phyloP scores from a whole-genome alignment of 495 filamentous ascomycete genomes.

The Cercophora samala region DNA sequence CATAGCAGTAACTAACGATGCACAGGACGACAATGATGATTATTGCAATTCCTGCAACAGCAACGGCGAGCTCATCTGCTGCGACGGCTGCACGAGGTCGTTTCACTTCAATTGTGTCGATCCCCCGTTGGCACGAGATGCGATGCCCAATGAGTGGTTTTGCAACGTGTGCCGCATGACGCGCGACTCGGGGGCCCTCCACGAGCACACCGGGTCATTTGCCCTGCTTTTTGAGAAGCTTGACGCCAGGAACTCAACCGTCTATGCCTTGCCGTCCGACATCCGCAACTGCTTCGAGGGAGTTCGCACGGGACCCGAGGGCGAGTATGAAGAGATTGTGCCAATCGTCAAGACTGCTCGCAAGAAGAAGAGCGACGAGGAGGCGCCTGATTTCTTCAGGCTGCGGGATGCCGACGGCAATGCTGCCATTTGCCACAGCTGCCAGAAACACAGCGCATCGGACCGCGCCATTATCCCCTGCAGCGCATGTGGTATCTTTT shows the following conservation, averaged over 20 bases:
- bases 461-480: constrained; percentile 69
- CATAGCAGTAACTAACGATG: background rate
- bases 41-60: constrained; percentile 78
- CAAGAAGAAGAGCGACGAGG: constrained; percentile 59
- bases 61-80: constrained; percentile 83
- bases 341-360: constrained; percentile 36
- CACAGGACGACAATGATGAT: constrained; percentile 78
- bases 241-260: constrained; percentile 61
- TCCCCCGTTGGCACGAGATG: constrained; percentile 65
- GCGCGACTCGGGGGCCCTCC: constrained; percentile 35
- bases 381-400: constrained; percentile 62
- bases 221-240: constrained; percentile 55
- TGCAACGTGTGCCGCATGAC: constrained; percentile 66
- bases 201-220: constrained; percentile 50
- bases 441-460: constrained; percentile 56
- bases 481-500: constrained; percentile 73
- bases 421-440: constrained; percentile 66
- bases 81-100: constrained; percentile 80
- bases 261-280: constrained; percentile 67
- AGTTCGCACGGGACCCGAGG: constrained; percentile 67
- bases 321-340: constrained; percentile 69
- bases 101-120: constrained; percentile 86
- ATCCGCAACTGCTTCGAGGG: constrained; percentile 71
- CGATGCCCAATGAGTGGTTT: constrained; percentile 74
- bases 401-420: constrained; percentile 65